Conservation (phyloP, 1,284 basidiomycete species). For the Leccinum laetum region DNA sequence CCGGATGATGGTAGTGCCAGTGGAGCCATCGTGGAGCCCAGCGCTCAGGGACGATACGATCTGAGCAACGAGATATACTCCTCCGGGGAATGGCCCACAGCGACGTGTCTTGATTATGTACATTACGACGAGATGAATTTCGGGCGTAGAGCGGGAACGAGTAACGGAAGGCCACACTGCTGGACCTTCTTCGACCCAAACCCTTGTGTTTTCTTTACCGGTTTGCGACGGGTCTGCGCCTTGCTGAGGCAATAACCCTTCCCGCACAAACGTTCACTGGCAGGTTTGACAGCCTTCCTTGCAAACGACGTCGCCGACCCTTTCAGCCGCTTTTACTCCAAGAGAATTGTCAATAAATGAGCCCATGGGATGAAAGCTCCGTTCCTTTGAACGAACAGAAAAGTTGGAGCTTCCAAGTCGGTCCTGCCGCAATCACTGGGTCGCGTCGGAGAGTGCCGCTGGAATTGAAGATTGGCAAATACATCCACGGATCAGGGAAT, state of each 20-base stretch:
- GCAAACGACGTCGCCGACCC: neutral
- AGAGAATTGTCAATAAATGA: constrained; percentile 16
- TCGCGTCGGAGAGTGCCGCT: constrained; percentile 22
- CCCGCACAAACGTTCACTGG: constrained; percentile 5
- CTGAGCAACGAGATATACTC: constrained; percentile 15
- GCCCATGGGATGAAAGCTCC: constrained; percentile 6
- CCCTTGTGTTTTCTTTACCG: constrained; percentile 7
- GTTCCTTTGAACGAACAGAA: constrained; percentile 13
- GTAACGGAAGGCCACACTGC: neutral
- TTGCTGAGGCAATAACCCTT: constrained; percentile 15
- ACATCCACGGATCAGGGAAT: constrained; percentile 27
- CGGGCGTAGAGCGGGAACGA: constrained; percentile 21
- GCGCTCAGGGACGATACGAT: constrained; percentile 1
- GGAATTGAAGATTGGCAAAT: constrained; percentile 8
- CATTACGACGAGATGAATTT: constrained; percentile 2
- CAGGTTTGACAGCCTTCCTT: constrained; percentile 14
- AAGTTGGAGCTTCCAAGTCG: neutral
- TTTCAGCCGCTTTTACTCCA: constrained; percentile 23
- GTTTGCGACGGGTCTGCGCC: neutral
- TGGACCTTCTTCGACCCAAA: constrained; percentile 4
- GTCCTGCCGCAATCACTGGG: constrained; percentile 7
- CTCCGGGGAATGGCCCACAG: neutral
- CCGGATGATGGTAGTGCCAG: constrained; percentile 3
- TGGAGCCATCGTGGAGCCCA: neutral
- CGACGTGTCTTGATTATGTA: constrained; percentile 14